Conservation (phyloP, 2,329 filamentous ascomycete species). For the Fusarium sp. region DNA sequence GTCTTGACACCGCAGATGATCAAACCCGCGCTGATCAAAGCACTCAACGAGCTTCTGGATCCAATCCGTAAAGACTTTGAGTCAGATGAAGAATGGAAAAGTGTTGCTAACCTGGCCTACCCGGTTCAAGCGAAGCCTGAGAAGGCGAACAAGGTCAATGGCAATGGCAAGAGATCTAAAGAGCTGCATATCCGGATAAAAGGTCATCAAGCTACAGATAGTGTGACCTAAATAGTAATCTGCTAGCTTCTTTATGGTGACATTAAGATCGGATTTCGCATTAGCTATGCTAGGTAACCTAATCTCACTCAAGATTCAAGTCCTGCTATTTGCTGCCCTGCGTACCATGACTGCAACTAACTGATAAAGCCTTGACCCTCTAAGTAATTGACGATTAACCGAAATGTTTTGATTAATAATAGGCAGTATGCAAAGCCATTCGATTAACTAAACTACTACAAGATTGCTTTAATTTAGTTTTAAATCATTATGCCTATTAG, state of each 20-base stretch:
- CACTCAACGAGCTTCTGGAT: neutral
- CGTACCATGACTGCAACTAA: too few species aligned
- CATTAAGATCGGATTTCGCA: neutral
- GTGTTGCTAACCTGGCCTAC: neutral
- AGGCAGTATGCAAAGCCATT: too few species aligned
- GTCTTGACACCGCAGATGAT: neutral
- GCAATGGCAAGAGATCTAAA: neutral
- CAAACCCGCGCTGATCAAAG: neutral
- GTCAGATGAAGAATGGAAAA: neutral
- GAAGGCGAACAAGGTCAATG: neutral
- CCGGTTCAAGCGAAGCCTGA: fast-evolving
- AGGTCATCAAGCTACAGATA: neutral
- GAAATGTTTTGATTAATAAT: too few species aligned
- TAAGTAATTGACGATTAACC: too few species aligned
- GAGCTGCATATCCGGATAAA: too few species aligned
- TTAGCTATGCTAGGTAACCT: neutral
- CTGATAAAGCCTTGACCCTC: too few species aligned
- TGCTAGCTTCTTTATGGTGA: neutral
- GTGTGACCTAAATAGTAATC: neutral
- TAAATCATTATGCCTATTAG: too few species aligned
- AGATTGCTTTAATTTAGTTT: too few species aligned
- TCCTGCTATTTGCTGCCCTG: neutral
- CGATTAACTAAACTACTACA: too few species aligned
- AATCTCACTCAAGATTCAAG: neutral
- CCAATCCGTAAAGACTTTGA: neutral